Conservation (phyloP, 768 basidiomycete species). For the Mycena rebaudengoi region DNA sequence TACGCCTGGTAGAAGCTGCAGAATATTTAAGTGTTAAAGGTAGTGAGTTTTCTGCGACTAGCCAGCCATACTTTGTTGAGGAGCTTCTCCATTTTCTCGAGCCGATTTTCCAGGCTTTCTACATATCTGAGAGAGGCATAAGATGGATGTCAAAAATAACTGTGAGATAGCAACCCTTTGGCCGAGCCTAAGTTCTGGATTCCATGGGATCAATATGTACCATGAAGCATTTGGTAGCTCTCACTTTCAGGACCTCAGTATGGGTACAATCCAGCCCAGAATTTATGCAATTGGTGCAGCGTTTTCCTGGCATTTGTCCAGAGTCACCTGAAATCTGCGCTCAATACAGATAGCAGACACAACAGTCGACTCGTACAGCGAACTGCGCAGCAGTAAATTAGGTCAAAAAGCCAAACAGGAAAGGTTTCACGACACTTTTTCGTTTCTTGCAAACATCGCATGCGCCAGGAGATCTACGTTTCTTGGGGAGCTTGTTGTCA, state of each 20-base stretch:
- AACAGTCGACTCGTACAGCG: constrained; percentile 44
- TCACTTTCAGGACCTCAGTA: constrained; percentile 72
- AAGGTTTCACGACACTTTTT: constrained; percentile 66
- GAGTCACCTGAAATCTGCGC: constrained; percentile 62
- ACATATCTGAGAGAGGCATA: constrained; percentile 58
- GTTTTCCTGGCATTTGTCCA: constrained; percentile 69
- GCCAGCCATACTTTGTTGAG: too few species aligned
- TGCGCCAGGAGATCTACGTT: constrained; percentile 69
- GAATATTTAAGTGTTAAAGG: too few species aligned
- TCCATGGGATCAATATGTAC: neutral
- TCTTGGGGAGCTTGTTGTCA: constrained; percentile 49
- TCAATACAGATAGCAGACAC: constrained; percentile 16
- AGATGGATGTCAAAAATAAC: neutral
- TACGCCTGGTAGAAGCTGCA: constrained; percentile 65
- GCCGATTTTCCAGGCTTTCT: constrained; percentile 46
- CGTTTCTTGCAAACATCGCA: constrained; percentile 80
- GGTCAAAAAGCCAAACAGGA: neutral
- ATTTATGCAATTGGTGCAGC: constrained; percentile 71
- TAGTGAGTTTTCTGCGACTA: too few species aligned
- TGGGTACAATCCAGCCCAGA: constrained; percentile 72
- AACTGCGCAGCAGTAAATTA: constrained; percentile 38
- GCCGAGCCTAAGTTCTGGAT: constrained; percentile 64
- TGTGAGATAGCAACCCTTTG: constrained; percentile 53
- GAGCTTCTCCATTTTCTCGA: constrained; percentile 63
- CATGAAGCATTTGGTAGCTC: neutral